Base-by-base conservation (phyloP, 495 filamentous ascomycete species). In the Xylaria longipes region DNA sequence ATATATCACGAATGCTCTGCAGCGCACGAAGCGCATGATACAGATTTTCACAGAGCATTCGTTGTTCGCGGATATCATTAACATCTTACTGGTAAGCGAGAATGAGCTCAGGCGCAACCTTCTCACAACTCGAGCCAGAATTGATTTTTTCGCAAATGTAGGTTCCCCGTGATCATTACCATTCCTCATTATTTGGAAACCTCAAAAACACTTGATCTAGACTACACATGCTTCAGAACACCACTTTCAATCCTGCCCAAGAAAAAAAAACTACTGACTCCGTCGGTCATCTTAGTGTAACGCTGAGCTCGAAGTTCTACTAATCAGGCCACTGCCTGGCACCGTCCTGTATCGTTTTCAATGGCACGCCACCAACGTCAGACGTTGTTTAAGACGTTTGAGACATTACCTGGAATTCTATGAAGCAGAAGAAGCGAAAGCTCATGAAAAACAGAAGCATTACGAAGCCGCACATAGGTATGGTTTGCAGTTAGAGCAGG, bases 401-500 rank as follows among this genome's bases (percentile, higher is more conserved):
- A 50, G 3, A 11, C 1, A 0, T 22, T 22, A 5, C 5, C 8
- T 50, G 3, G n/a, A 50, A 6, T 0, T 25, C 20, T 50, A 22
- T 22, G 6, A 25, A 48, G 2, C 7, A 52, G 1, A 27, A 11
- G 6, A 25, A 48, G 2, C 7, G 27, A 0, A 27, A 11, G 7
- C 0, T 3, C 0, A 5, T 27, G 8, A 15, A 0, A 25, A 5
- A 54, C 3, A 5, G 3, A 4, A 5, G 11, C 3, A 27, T 27
- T 54, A 27, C 50, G 3, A 54, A 29, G 5, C 1, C 4, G 50
- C n/a, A 11, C n/a, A n/a, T 1, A 2, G 7, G 9, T 15, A 9
- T 22, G n/a, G 8, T n/a, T 0, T 3, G n/a, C 6, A 22, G 4
- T 50, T 50, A n/a, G 0, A 1, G 0, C 5, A 4, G 22, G 17